These are phyloP conservation scores for Cladorrhinum sp. DNA, from an alignment of 2,329 filamentous ascomycete genomes.

Conservation along the genomic window DNA sequence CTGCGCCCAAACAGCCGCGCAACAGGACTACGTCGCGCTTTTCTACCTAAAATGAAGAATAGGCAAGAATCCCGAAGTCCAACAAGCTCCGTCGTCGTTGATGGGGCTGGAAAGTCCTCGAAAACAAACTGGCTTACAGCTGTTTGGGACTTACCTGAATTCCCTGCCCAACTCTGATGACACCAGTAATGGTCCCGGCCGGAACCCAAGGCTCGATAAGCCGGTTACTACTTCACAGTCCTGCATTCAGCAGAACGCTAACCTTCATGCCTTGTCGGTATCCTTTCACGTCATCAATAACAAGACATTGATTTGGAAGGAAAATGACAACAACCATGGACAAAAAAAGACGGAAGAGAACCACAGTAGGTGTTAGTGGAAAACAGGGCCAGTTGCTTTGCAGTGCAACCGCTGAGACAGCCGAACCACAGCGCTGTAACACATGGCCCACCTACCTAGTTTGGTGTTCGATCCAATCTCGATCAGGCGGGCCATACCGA, in stretches of 20 bases:
- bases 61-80: not conserved
- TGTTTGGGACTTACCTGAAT: not conserved
- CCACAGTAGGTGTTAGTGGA: too few species aligned
- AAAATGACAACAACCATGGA: not conserved
- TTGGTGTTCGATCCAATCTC: slow-evolving; percentile 25
- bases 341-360: not conserved
- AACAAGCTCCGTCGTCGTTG: not conserved
- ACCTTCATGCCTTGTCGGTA: not conserved
- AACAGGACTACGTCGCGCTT: not conserved
- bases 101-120: not conserved
- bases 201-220: not conserved
- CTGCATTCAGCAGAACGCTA: not conserved
- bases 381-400: not conserved
- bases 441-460: slow-evolving; percentile 23
- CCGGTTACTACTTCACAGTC: not conserved
- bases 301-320: not conserved
- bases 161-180: not conserved
- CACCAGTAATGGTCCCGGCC: not conserved
- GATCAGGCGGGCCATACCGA: slow-evolving; percentile 24
- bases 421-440: slow-evolving; percentile 10
- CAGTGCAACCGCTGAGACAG: not conserved
- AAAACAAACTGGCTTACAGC: not conserved
- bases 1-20: not conserved
- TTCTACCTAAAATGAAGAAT: not conserved
- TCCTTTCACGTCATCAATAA: not conserved